Percentiles rank a stretch among this genome's conserved stretches.
phyloP scores from a whole-genome alignment of 345 rosid genomes.

The Toxicodendron radicans region DNA sequence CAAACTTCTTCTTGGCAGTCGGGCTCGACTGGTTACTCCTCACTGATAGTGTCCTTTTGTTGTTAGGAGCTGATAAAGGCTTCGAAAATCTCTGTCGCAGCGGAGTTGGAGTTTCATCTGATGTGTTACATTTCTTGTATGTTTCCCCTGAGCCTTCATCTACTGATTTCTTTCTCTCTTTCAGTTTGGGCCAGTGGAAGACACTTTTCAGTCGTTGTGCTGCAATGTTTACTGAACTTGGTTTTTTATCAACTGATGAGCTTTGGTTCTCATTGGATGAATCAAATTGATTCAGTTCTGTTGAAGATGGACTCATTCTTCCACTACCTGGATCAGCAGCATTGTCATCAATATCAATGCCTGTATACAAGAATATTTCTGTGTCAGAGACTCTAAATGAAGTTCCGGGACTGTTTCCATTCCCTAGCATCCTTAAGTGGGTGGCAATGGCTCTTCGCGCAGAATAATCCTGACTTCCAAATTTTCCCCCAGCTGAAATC shows the following conservation, averaged over 20 bases:
- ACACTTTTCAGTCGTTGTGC: constrained; percentile 58
- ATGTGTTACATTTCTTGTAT: constrained; percentile 25
- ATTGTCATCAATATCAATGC: constrained; percentile 50
- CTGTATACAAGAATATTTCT: constrained; percentile 63
- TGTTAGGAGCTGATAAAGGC: constrained; percentile 44
- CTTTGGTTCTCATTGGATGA: constrained; percentile 39
- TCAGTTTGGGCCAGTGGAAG: constrained; percentile 65
- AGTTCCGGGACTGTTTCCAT: constrained; percentile 74
- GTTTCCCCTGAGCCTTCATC: constrained; percentile 33
- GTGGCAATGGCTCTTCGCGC: constrained; percentile 63
- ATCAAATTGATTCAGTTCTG: constrained; percentile 43
- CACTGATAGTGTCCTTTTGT: constrained; percentile 70
- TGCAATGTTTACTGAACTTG: constrained; percentile 47
- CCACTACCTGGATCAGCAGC: constrained; percentile 33
- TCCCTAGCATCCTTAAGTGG: constrained; percentile 69
- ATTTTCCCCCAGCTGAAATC: constrained; percentile 77
- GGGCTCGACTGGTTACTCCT: constrained; percentile 85
- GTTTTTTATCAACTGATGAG: constrained; percentile 40
- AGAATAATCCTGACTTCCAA: constrained; percentile 51
- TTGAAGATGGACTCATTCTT: constrained; percentile 51
- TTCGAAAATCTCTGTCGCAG: constrained; percentile 69
- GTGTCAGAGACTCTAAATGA: constrained; percentile 66
- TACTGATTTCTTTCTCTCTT: constrained; percentile 35
- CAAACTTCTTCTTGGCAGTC: constrained; percentile 67
- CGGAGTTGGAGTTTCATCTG: constrained; percentile 54